Evolutionary conservation across 768 basidiomycete genomes (phyloP), one percentile per base, ranked within the genome.

Genomic region (Cystobasidium onofrii): DNA sequence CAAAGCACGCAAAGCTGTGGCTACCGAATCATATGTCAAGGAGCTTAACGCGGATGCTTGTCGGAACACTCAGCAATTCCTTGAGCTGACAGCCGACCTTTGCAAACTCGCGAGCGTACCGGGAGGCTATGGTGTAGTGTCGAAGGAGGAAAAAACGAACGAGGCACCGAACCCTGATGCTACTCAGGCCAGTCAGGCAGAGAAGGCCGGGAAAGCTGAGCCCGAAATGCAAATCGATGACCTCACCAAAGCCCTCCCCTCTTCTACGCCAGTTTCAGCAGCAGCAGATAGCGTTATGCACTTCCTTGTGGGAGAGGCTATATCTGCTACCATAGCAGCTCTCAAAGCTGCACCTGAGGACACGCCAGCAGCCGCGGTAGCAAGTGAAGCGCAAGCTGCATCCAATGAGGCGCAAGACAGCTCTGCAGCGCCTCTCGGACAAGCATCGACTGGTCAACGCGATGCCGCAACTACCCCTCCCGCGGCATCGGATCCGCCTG

Each of bases 21-120:
- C 96, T 75, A 83, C 90, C 39, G 81, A 83, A 27, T 85, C 85
- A 73, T 96, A 88, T 81, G 85, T 94, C 67, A 88, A 88, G 33
- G 87, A 86, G 76, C 88, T 89, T 79, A 88, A 86, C 76, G 86
- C 89, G 29, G 86, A 90, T 78, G 93, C 91, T 0, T 83, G 94
- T 67, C 88, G 96, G 33, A 88, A 95, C 80, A 85, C 91, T 0
- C 82, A 84, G 39, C 81, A 85, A 25, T 98, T 98, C 83, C 83
- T 96, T 60, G 84, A 89, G 60, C 86, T 87, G 2, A 64, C 52
- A 13, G n/a, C 54, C 15, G 29, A 69, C 7, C 25, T 46, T 17
- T 67, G 55, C 39, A 29, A 72, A 33, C 61, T 75, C 17, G 23
- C 18, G 1, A 43, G 66, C 12, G 60, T 7, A 4, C 3, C 27